These are phyloP conservation scores for Cercophora sp. DNA, from an alignment of 495 filamentous ascomycete genomes.

Conservation along the genomic window DNA sequence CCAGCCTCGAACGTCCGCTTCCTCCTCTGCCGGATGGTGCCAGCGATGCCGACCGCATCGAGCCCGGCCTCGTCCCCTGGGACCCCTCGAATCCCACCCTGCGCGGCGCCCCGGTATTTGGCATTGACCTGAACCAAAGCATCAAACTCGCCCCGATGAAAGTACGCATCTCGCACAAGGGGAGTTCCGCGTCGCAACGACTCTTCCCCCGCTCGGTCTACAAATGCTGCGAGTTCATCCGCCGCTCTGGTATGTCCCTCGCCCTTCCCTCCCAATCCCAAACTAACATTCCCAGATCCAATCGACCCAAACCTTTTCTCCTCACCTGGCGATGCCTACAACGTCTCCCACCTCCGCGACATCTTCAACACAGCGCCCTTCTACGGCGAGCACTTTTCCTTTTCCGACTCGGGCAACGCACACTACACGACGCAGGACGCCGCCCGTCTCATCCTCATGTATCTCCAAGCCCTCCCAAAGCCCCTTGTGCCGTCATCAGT, in stretches of 20 bases:
- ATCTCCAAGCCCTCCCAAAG: constrained; percentile 24
- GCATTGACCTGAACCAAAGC: constrained; percentile 24
- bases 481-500: constrained; percentile 24
- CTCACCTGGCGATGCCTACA: constrained; percentile 19
- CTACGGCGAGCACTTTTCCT: constrained; percentile 27
- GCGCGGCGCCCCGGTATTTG: constrained; percentile 18
- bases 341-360: constrained; percentile 19
- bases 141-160: constrained; percentile 22
- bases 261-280: background rate
- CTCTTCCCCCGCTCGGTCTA: constrained; percentile 24
- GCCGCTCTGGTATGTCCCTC: constrained; percentile 9
- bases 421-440: constrained; percentile 27
- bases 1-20: background rate
- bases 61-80: too few relatives aligned
- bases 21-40: background rate
- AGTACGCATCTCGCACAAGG: constrained; percentile 29
- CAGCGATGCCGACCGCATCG: too few relatives aligned
- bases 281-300: constrained; percentile 1
- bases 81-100: too few relatives aligned
- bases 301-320: constrained; percentile 20
- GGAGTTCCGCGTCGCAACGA: constrained; percentile 21
- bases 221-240: constrained; percentile 32
- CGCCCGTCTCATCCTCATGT: constrained; percentile 23
- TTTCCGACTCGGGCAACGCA: constrained; percentile 6
- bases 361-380: constrained; percentile 20